These are phyloP conservation scores for Phyllosticta citribraziliensis DNA, from an alignment of 2,329 filamentous ascomycete genomes.

Conservation along the genomic window DNA sequence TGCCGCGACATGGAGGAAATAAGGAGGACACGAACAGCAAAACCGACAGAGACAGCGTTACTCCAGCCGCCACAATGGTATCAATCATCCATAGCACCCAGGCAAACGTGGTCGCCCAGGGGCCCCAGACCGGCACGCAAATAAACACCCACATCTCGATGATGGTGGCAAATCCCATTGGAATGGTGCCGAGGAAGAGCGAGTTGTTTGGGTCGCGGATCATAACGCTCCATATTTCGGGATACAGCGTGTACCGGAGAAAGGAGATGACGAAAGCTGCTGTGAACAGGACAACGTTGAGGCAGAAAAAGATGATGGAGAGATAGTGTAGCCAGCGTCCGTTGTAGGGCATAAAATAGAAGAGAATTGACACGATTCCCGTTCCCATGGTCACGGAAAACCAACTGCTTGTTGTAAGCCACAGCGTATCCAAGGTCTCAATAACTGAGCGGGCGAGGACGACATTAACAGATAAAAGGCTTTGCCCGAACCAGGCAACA, in stretches of 20 bases:
- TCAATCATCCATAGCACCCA: slow-evolving; percentile 39
- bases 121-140: slow-evolving; percentile 47
- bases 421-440: too few species aligned
- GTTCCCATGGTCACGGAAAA: slow-evolving; percentile 45
- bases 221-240: slow-evolving; percentile 53
- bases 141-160: slow-evolving; percentile 53
- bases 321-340: slow-evolving; percentile 45
- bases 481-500: too few species aligned
- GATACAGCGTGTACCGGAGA: slow-evolving; percentile 52
- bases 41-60: slow-evolving; percentile 43
- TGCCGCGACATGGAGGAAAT: not conserved
- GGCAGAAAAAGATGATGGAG: slow-evolving; percentile 47
- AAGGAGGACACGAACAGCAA: slow-evolving; percentile 15
- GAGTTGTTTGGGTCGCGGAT: slow-evolving; percentile 52
- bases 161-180: slow-evolving; percentile 56
- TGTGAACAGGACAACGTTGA: slow-evolving; percentile 48
- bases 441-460: too few species aligned
- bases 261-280: slow-evolving; percentile 43
- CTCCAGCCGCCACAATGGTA: slow-evolving; percentile 27
- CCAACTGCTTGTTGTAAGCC: slow-evolving; percentile 3
- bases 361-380: slow-evolving; percentile 52
- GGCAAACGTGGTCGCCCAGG: slow-evolving; percentile 34
- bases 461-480: too few species aligned
- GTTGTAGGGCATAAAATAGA: slow-evolving; percentile 52
- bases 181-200: slow-evolving; percentile 54